phyloP scores from a whole-genome alignment of 306 rosid species.

The Cyamopsis tetragonoloba region DNA sequence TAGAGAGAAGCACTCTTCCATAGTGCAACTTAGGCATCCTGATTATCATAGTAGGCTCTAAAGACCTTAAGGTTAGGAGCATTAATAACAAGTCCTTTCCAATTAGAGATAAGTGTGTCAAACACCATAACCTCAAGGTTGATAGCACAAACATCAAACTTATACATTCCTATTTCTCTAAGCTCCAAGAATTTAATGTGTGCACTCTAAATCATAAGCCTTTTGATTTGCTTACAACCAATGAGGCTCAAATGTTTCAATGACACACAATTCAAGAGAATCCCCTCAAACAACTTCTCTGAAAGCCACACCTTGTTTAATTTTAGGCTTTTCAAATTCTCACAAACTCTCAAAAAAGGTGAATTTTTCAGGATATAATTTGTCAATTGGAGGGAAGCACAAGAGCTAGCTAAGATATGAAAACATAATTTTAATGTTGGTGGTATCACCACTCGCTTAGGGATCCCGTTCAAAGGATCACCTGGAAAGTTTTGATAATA shows the following conservation, averaged over 20 bases:
- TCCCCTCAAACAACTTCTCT: neutral
- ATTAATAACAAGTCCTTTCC: neutral
- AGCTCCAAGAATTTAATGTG: neutral
- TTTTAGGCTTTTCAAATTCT: neutral
- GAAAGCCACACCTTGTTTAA: neutral
- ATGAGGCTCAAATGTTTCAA: neutral
- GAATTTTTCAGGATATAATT: neutral
- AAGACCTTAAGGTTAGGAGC: neutral
- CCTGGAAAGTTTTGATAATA: too few relatives aligned
- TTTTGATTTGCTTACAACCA: neutral
- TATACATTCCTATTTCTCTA: neutral
- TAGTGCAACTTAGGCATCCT: neutral
- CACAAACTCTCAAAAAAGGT: neutral
- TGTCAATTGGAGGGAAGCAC: neutral
- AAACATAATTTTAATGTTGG: too few relatives aligned
- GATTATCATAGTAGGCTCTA: neutral
- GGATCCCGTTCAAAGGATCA: too few relatives aligned
- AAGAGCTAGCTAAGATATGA: too few relatives aligned
- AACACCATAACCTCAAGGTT: neutral
- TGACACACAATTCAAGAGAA: neutral
- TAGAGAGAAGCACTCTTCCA: neutral
- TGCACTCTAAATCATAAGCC: neutral
- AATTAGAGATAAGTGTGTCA: neutral
- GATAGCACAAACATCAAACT: neutral
- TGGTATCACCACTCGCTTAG: too few relatives aligned